Evolutionary conservation across 768 basidiomycete genomes (phyloP).

Genomic region (Auricularia sp.): DNA sequence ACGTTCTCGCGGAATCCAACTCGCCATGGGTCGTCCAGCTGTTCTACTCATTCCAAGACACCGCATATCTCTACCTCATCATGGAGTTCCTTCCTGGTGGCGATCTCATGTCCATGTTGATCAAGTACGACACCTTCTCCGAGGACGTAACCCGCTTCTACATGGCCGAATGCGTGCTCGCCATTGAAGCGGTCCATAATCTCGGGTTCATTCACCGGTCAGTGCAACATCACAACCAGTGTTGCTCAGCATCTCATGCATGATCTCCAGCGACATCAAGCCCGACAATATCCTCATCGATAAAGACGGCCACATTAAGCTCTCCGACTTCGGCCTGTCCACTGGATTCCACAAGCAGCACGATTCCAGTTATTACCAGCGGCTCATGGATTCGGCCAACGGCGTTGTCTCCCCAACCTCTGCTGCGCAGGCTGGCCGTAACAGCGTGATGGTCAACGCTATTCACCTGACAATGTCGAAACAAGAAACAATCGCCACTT

Average conservation of each 20-base stretch:
- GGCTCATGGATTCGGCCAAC: conserved; percentile 62
- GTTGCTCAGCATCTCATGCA: conserved; percentile 4
- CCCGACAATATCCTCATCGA: conserved; percentile 99
- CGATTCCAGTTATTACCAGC: conserved; percentile 91
- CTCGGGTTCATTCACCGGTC: conserved; percentile 97
- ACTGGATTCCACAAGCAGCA: conserved; percentile 99
- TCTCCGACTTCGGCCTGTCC: conserved; percentile 96
- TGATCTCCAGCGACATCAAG: conserved; percentile 77
- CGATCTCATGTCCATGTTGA: conserved; percentile 98
- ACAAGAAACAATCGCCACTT: conserved; percentile 91
- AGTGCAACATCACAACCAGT: conserved; percentile 18
- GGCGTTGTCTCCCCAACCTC: conserved; percentile 24
- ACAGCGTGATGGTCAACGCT: conserved; percentile 95
- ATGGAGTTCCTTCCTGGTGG: conserved; percentile 99
- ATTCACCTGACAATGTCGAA: conserved; percentile 93
- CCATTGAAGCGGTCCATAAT: conserved; percentile 95
- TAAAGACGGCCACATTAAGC: conserved; percentile 91
- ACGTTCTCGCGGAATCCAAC: conserved; percentile 91
- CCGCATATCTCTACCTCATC: conserved; percentile 85
- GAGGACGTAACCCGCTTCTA: conserved; percentile 98
- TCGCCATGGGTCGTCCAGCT: conserved; percentile 95
- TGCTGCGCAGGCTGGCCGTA: conserved; percentile 52
- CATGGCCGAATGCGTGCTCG: conserved; percentile 96
- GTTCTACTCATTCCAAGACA: conserved; percentile 97
- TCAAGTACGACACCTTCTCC: conserved; percentile 98